Conservation (phyloP, 257 asterid genomes). For the Solanum tarijense region DNA sequence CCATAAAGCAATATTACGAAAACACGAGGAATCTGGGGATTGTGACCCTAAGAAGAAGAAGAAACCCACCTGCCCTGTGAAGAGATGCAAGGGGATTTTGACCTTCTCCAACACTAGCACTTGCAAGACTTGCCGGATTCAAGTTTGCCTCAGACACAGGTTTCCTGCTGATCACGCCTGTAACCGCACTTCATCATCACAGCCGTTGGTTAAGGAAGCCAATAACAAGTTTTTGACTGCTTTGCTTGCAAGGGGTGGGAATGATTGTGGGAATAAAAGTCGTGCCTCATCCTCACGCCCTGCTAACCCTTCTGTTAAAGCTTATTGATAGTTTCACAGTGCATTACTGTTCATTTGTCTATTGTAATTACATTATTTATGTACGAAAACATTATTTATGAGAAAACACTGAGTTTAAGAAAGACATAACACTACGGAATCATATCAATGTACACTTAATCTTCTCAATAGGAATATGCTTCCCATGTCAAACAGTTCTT, state of each 20-base stretch:
- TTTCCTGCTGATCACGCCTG: conserved; percentile 80
- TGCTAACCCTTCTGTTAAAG: conserved; percentile 25
- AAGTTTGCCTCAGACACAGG: conserved; percentile 72
- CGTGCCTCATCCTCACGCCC: conserved; percentile 11
- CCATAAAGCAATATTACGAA: conserved; percentile 39
- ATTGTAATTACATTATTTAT: not conserved
- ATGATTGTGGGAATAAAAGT: conserved; percentile 44
- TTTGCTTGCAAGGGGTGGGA: conserved; percentile 44
- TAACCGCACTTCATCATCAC: conserved; percentile 8
- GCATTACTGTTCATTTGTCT: not conserved
- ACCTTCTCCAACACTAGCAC: conserved; percentile 76
- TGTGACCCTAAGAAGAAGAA: conserved; percentile 80
- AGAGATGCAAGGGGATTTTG: conserved; percentile 56
- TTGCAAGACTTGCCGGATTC: conserved; percentile 55
- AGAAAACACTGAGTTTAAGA: not conserved
- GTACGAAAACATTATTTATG: not conserved
- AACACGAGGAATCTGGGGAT: conserved; percentile 56
- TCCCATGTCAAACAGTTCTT: not conserved
- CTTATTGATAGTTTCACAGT: conserved; percentile 17
- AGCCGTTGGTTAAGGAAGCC: not conserved
- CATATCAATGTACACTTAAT: not conserved
- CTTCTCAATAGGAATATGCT: not conserved
- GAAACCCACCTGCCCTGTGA: conserved; percentile 57
- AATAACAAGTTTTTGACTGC: conserved; percentile 46
- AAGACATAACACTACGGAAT: not conserved